Conservation (phyloP, 148 eudicot genomes). For the Rhododendron kiyosumense region DNA sequence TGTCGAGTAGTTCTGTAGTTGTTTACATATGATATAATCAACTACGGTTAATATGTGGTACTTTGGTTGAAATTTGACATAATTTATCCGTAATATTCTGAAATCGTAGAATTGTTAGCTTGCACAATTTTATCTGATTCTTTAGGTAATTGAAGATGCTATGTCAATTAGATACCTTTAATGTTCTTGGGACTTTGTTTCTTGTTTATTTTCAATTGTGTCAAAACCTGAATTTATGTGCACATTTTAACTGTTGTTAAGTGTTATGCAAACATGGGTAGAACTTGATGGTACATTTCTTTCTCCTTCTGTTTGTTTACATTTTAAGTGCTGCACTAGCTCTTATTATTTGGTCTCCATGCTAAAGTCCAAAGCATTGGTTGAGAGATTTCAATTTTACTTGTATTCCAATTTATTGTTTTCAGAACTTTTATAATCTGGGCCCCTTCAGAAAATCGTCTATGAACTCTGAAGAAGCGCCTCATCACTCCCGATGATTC, state of each 20-base stretch:
- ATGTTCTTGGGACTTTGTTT: neutral
- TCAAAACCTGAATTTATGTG: neutral
- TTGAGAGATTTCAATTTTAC: neutral
- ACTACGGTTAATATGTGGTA: neutral
- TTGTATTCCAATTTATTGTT: neutral
- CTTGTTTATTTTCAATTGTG: neutral
- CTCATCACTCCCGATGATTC: conserved; percentile 46
- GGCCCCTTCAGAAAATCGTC: conserved; percentile 61
- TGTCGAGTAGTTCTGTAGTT: neutral
- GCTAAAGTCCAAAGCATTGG: neutral
- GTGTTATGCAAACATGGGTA: neutral
- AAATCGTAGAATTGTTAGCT: neutral
- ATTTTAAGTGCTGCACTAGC: neutral
- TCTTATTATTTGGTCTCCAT: neutral
- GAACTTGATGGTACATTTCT: neutral
- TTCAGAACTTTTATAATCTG: conserved; percentile 24
- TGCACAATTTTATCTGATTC: neutral
- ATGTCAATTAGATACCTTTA: neutral
- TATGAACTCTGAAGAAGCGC: conserved; percentile 51
- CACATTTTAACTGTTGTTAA: neutral
- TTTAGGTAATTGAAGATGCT: neutral
- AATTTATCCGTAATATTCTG: neutral
- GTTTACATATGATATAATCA: neutral
- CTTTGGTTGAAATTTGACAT: neutral
- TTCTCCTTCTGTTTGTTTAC: no score